Evolutionary conservation across 2,329 filamentous ascomycete genomes (phyloP).

Genomic region (Colletotrichum echinochloae): DNA sequence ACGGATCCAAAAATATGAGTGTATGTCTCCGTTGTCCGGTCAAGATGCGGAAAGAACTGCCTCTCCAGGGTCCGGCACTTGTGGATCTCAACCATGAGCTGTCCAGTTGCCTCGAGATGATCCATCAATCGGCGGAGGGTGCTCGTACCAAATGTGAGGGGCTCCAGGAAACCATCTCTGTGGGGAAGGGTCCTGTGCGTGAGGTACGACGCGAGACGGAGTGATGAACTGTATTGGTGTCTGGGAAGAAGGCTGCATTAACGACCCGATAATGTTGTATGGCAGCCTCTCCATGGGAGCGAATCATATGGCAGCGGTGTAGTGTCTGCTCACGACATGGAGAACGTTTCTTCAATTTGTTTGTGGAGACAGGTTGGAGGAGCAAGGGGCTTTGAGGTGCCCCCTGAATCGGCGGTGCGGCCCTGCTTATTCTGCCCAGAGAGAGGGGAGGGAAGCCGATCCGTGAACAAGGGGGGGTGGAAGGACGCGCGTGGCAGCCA

Average conservation of each 20-base stretch:
- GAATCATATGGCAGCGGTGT: constrained; percentile 1
- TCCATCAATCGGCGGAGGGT: not conserved
- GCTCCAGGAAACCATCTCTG: not conserved
- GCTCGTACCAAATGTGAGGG: not conserved
- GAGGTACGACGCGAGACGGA: not conserved
- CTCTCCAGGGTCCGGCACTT: not conserved
- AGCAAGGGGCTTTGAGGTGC: constrained; percentile 10
- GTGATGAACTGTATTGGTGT: not conserved
- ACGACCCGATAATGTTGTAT: not conserved
- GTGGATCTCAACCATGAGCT: not conserved
- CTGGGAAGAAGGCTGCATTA: not conserved
- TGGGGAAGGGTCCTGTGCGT: not conserved
- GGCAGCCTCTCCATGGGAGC: not conserved
- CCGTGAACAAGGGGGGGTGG: constrained; percentile 10
- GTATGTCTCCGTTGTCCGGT: too few relatives aligned
- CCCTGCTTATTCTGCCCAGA: constrained; percentile 26
- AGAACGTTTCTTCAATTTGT: constrained; percentile 21
- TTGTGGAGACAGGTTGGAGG: constrained; percentile 16
- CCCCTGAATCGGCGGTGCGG: constrained; percentile 36
- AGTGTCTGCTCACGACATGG: not conserved
- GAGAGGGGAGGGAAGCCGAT: constrained; percentile 16
- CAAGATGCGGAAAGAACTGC: too few relatives aligned
- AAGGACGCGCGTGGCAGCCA: constrained; percentile 20
- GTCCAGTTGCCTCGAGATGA: not conserved
- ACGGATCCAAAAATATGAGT: too few relatives aligned